Evolutionary conservation across 208 protist genomes (phyloP).

Genomic region (Leishmania guyanensis): DNA sequence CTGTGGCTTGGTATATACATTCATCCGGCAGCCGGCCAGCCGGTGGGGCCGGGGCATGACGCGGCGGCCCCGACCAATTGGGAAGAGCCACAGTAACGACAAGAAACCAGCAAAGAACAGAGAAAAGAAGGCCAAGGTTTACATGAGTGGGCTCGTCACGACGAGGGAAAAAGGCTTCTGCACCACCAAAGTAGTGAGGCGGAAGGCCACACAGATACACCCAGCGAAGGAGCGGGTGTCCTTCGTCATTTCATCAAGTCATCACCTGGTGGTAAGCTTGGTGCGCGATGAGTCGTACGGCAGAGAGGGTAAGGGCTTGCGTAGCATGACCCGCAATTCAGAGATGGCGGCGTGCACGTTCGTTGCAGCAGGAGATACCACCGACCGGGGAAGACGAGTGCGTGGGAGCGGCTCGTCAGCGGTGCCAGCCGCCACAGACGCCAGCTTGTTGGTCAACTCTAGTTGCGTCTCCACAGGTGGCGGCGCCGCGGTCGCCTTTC

Average conservation of each 20-base stretch:
- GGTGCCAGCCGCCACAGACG: background rate
- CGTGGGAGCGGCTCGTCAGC: constrained; percentile 6
- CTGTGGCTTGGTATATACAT: background rate
- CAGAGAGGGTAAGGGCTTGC: constrained; percentile 71
- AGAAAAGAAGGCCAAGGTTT: background rate
- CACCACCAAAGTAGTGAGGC: background rate
- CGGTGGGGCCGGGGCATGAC: background rate
- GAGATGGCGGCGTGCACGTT: constrained; percentile 84
- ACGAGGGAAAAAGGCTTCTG: background rate
- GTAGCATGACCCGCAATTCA: constrained; percentile 78
- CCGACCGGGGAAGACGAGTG: constrained; percentile 19
- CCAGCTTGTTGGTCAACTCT: background rate
- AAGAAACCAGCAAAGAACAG: background rate
- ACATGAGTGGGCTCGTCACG: background rate
- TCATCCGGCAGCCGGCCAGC: too few species aligned
- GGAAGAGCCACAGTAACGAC: background rate
- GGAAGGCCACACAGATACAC: background rate
- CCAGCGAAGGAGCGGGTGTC: background rate
- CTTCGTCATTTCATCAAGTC: background rate
- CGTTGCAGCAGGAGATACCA: constrained; percentile 46
- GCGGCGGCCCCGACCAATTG: background rate
- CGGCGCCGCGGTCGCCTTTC: background rate
- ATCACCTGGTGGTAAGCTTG: constrained; percentile 1
- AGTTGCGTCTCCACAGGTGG: background rate
- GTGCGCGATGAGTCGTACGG: constrained; percentile 43